phyloP scores from a whole-genome alignment of 78 protist genomes.

The Dictyostelium intermedium region DNA sequence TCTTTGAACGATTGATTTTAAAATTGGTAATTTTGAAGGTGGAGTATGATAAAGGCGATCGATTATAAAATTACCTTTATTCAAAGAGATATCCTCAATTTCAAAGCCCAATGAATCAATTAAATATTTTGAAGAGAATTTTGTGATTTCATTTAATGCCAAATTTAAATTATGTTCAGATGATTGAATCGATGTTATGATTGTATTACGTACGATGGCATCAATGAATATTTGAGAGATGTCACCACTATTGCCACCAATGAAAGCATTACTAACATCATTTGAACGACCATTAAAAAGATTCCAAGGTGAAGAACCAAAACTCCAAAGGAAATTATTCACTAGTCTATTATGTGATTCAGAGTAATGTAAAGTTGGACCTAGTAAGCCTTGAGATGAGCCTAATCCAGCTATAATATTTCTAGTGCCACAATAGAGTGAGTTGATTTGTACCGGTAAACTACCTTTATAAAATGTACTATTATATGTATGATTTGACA shows the following conservation, averaged over 20 bases:
- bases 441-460: background rate
- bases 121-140: slow-evolving; percentile 56
- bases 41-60: slow-evolving; percentile 67
- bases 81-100: slow-evolving; percentile 6
- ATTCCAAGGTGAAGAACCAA: slow-evolving; percentile 62
- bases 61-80: background rate
- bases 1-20: slow-evolving; percentile 11
- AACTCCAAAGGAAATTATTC: slow-evolving; percentile 67
- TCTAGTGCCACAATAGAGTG: background rate
- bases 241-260: background rate
- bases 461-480: slow-evolving; percentile 41
- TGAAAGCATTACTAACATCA: slow-evolving; percentile 6
- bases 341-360: slow-evolving; percentile 15
- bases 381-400: slow-evolving; percentile 36
- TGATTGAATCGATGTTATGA: slow-evolving; percentile 31
- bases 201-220: slow-evolving; percentile 47
- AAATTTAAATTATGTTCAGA: background rate
- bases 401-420: slow-evolving; percentile 56
- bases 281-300: background rate
- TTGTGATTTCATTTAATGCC: background rate
- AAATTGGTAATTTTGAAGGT: slow-evolving; percentile 55
- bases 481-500: background rate
- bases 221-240: slow-evolving; percentile 59
- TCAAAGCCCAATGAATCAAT: slow-evolving; percentile 55
- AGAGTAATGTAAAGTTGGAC: slow-evolving; percentile 57